A percentile compares a stretch with the other conserved stretches of the same genome.
Evolutionary conservation across 2,329 filamentous ascomycete genomes (phyloP).

Genomic region (Calonectria honghensis): DNA sequence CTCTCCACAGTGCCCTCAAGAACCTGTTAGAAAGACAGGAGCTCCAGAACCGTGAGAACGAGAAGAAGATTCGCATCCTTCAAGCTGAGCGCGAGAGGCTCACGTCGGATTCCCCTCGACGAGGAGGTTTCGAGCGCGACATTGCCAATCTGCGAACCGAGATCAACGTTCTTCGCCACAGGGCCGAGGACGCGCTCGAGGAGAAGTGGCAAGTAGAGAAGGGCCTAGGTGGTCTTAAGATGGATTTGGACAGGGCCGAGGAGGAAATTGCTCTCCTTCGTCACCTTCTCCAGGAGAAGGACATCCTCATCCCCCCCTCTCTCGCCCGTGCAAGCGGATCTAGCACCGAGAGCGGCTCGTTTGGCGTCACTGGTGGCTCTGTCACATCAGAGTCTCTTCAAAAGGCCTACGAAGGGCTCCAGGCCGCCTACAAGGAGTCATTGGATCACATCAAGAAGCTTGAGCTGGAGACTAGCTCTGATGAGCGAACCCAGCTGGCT

Average conservation of each 20-base stretch:
- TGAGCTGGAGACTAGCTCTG: constrained; percentile 69
- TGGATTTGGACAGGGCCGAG: constrained; percentile 96
- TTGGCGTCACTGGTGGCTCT: constrained; percentile 61
- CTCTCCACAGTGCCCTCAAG: constrained; percentile 90
- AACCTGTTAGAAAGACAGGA: constrained; percentile 90
- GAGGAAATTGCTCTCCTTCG: constrained; percentile 92
- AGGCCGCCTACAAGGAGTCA: constrained; percentile 80
- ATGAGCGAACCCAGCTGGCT: constrained; percentile 77
- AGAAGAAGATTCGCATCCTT: constrained; percentile 85
- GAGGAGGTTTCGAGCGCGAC: constrained; percentile 88
- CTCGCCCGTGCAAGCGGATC: constrained; percentile 66
- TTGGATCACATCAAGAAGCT: constrained; percentile 80
- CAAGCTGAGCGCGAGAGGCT: constrained; percentile 87
- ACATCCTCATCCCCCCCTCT: constrained; percentile 83
- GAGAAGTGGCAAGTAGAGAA: constrained; percentile 98
- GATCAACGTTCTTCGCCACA: constrained; percentile 86
- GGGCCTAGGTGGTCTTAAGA: constrained; percentile 90
- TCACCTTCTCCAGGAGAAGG: constrained; percentile 85
- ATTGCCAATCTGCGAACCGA: constrained; percentile 87
- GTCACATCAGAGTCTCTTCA: constrained; percentile 83
- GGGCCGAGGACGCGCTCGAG: constrained; percentile 94
- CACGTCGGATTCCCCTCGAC: constrained; percentile 80
- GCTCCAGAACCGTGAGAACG: constrained; percentile 87
- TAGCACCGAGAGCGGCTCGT: constrained; percentile 52
- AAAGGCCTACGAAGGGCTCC: constrained; percentile 83